A percentile compares a stretch with the other conserved stretches of the same genome.
Conservation (phyloP, 768 basidiomycete species). For the Mrakia gelida region DNA sequence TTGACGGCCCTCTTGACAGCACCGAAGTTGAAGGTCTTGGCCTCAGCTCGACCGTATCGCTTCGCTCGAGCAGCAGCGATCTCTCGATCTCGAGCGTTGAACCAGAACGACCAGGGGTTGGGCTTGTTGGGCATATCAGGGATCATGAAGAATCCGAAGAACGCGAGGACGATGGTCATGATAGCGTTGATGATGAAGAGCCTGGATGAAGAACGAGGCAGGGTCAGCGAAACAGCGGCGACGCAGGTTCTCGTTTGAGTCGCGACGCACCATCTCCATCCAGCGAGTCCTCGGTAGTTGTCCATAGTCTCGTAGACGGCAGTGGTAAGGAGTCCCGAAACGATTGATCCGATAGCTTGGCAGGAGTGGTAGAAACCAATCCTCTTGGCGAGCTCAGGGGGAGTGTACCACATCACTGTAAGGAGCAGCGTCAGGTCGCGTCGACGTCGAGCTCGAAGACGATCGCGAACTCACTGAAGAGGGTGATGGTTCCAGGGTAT, state of each 20-base stretch:
- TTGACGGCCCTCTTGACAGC: conserved; percentile 37
- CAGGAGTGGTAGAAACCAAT: conserved; percentile 41
- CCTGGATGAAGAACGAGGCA: background rate
- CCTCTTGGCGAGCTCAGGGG: conserved; percentile 38
- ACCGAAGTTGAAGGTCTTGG: conserved; percentile 37
- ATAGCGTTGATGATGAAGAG: conserved; percentile 32
- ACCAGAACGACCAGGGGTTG: conserved; percentile 39
- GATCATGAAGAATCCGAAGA: conserved; percentile 27
- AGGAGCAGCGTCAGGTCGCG: no score
- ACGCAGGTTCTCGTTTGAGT: no score
- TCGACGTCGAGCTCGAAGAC: no score
- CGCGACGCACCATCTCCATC: conserved; percentile 31
- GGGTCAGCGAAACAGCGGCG: no score
- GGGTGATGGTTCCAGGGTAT: conserved; percentile 33
- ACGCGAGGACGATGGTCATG: conserved; percentile 32
- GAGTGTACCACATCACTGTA: conserved; percentile 36
- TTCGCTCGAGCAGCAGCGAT: conserved; percentile 36
- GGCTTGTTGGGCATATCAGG: conserved; percentile 24
- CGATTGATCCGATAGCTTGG: conserved; percentile 30
- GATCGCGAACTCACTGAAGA: conserved; percentile 20
- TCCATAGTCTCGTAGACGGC: conserved; percentile 20
- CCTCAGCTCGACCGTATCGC: conserved; percentile 37
- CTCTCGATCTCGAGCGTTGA: conserved; percentile 34
- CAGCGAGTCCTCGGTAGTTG: background rate
- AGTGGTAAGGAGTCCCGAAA: conserved; percentile 13